phyloP scores from a whole-genome alignment of 1,139 yeast species.

The Hansenula sp. region DNA sequence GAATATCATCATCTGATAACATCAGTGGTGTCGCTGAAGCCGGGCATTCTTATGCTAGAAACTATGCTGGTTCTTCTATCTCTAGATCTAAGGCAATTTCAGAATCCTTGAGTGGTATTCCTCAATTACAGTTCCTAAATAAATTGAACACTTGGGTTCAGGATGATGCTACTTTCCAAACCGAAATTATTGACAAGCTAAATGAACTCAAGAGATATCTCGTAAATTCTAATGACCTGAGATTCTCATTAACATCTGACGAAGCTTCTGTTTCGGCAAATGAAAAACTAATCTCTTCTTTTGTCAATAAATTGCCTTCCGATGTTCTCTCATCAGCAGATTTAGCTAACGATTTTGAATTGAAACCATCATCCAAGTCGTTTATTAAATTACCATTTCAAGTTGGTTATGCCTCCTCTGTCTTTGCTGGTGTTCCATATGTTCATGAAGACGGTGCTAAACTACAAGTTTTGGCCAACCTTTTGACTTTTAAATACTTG shows the following conservation, averaged over 20 bases:
- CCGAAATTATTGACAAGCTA: conserved; percentile 62
- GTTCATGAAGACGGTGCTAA: conserved; percentile 76
- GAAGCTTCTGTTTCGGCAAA: conserved; percentile 36
- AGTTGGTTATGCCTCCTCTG: conserved; percentile 77
- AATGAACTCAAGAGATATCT: conserved; percentile 48
- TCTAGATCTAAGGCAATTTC: conserved; percentile 57
- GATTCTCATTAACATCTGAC: conserved; percentile 61
- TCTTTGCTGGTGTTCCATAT: conserved; percentile 66
- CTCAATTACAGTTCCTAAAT: conserved; percentile 69
- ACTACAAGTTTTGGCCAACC: conserved; percentile 75
- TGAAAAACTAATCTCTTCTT: conserved; percentile 32
- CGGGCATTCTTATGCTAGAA: conserved; percentile 83
- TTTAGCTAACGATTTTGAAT: conserved; percentile 6
- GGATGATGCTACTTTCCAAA: conserved; percentile 49
- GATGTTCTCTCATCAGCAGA: background rate
- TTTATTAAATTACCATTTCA: conserved; percentile 80
- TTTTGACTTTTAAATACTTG: conserved; percentile 76
- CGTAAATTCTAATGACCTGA: conserved; percentile 36
- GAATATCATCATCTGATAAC: conserved; percentile 73
- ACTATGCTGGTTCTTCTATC: conserved; percentile 61
- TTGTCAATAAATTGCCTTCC: conserved; percentile 22
- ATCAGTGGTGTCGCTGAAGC: conserved; percentile 76
- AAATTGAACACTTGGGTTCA: conserved; percentile 53
- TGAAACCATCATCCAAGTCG: conserved; percentile 29
- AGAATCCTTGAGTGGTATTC: conserved; percentile 68